Percentiles rank a stretch among this genome's conserved stretches.
These are phyloP conservation scores for Teunomyces stri DNA, from an alignment of 805 yeast genomes.

Conservation along the genomic window DNA sequence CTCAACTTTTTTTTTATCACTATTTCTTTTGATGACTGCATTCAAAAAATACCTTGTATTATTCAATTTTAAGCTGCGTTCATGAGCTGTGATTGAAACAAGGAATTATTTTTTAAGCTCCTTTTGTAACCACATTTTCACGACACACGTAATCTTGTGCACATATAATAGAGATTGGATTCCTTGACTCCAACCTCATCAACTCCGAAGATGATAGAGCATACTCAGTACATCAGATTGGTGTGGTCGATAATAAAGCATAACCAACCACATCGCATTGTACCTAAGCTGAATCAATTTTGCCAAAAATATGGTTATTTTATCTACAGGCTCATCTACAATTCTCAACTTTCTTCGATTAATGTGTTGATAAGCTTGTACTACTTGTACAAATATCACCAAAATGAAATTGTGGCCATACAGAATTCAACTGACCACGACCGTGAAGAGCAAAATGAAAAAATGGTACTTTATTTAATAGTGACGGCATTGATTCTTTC, in stretches of 20 bases:
- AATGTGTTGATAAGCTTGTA: slow-evolving; percentile 25
- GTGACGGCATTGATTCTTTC: slow-evolving; percentile 26
- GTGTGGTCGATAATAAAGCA: slow-evolving; percentile 10
- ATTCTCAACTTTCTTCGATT: slow-evolving; percentile 21
- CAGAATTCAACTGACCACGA: not conserved
- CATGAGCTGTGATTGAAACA: slow-evolving; percentile 2
- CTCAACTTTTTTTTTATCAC: not conserved
- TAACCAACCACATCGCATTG: not conserved
- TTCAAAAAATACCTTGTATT: not conserved
- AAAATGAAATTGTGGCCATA: slow-evolving; percentile 7
- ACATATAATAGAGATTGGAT: not conserved
- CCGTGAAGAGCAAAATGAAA: slow-evolving; percentile 10
- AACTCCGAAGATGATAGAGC: not conserved
- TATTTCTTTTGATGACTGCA: not conserved
- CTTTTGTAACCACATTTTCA: slow-evolving; percentile 2
- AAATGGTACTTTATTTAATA: slow-evolving; percentile 21
- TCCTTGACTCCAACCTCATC: not conserved
- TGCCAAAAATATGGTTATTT: slow-evolving; percentile 11
- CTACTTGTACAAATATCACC: slow-evolving; percentile 21
- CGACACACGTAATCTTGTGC: not conserved
- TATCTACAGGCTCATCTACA: slow-evolving; percentile 14
- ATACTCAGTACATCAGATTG: slow-evolving; percentile 10
- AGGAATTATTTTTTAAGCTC: not conserved
- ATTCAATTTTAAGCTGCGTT: not conserved
- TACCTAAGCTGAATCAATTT: not conserved